These are phyloP conservation scores for Ustilago tritici DNA, from an alignment of 1,284 basidiomycete genomes.

Conservation along the genomic window DNA sequence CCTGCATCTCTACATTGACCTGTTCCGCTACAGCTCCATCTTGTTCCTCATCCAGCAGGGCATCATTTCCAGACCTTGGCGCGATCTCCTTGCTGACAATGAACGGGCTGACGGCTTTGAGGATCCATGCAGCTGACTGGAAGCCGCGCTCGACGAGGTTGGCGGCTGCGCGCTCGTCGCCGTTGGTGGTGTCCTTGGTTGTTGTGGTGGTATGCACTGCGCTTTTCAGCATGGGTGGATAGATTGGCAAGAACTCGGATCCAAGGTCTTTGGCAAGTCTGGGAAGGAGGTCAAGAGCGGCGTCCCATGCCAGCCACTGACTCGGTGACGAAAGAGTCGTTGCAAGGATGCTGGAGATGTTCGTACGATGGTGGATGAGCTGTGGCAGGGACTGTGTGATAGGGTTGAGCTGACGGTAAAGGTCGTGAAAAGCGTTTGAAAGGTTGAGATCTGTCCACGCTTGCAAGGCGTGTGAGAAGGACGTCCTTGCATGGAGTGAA, in stretches of 20 bases:
- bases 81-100: constrained; percentile 50
- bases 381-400: constrained; percentile 62
- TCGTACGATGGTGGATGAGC: constrained; percentile 63
- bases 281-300: constrained; percentile 65
- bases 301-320: constrained; percentile 64
- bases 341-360: constrained; percentile 46
- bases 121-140: constrained; percentile 62
- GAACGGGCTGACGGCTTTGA: constrained; percentile 60
- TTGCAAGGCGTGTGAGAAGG: constrained; percentile 57
- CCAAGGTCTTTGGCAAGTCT: constrained; percentile 66
- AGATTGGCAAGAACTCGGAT: constrained; percentile 66
- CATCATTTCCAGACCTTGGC: constrained; percentile 4
- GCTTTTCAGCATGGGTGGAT: constrained; percentile 55
- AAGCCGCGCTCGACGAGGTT: constrained; percentile 66
- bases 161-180: constrained; percentile 64
- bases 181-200: constrained; percentile 58
- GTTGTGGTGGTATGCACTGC: constrained; percentile 60
- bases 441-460: constrained; percentile 68
- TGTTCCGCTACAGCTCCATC: neutral
- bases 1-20: constrained; percentile 21
- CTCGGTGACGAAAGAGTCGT: constrained; percentile 22
- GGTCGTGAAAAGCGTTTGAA: constrained; percentile 61
- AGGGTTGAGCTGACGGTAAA: constrained; percentile 48
- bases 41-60: neutral
- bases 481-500: constrained; percentile 52